Evolutionary conservation across 352 stramenopile species (phyloP), one percentile per base, ranked within the genome.

Genomic region (Phytophthora cactorum): DNA sequence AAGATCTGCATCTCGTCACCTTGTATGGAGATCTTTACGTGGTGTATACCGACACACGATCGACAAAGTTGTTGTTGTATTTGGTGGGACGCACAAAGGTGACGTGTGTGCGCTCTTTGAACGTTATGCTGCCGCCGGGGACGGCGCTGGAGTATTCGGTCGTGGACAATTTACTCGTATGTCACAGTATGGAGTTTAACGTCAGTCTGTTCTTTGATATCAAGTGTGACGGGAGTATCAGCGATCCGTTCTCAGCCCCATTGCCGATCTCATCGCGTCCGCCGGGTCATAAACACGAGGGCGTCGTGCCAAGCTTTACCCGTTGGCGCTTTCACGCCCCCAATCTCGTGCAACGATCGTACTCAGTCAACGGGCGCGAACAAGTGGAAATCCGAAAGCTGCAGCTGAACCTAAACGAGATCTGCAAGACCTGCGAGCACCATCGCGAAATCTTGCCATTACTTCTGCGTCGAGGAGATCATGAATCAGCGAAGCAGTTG

Each of bases 141-240:
- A 88, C 83, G 6, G 68, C 72, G 25, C 49, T 92, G 27, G 74
- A 88, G 59, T 91, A 82, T 63, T 96, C 88, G 4, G 84, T 93
- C 5, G 82, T 96, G 36, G 88, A 96, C 72, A 91, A 96, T 50
- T 45, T 96, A 49, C 79, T 96, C 5, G 84, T 92, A 5, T 93
- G 82, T 63, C 88, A 96, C 64, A 92, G 86, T 59, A 56, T 92
- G 44, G 82, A 91, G 59, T 94, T 92, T 58, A 89, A 85, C 38
- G 88, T 94, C 39, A 87, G 79, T 14, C 57, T 92, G 5, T 89
- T 96, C 72, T 96, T 91, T 61, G 88, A 96, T 56, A 77, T 93
- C 27, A 86, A 78, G 63, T 90, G 82, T 29, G 84, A 88, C 11
- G 52, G 66, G 2, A 79, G 70, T 43, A 70, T 78, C 15, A 78